Base-by-base conservation (phyloP, 305 asterid species). In the Fraxinus ornus region DNA sequence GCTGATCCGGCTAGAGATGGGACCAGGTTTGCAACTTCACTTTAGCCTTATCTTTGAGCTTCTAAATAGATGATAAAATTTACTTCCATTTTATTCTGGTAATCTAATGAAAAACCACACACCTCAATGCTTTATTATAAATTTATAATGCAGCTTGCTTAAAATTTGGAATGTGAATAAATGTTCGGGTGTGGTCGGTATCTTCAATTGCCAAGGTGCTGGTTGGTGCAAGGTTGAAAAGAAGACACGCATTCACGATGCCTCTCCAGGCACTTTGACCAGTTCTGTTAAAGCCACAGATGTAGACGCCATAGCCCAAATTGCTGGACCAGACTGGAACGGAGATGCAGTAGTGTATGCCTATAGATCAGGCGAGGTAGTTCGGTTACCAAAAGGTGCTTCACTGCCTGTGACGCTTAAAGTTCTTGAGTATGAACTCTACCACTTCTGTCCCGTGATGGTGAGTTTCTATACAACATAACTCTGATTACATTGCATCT, bases 1-100 rank as follows among this genome's bases (percentile, higher is more conserved):
- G 84, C 80, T 75, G 92, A 89, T 88, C 92, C 92, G 21, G 91
- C 92, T 24, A 84, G 92, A 87, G 92, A 89, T 24, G 92, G 92
- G 70, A 78, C 78, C 71, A 89, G 89, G 92, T 89, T 26, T 73
- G 79, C 47, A 0, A 2, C 79, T 70, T 17, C 0, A 5, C n/a
- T 64, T 41, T 12, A 66, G 6, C 36, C 74, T 26, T 12, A 6
- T 19, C 36, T 26, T 0, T 24, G 35, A 66, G 35, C 36, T 24
- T 24, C 21, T 28, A 9, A 26, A 66, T 26, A 9, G 24, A 66
- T 66, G 3, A 66, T 3, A 26, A 66, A 24, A 10, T 26, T 26
- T 7, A 28, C 35, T 60, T 60, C 28, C 70, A 60, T 60, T 60
- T 60, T 19, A 60, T 21, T 6, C 26, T 60, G 70, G 26, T 60